phyloP scores from a whole-genome alignment of 805 yeast species.

The Yamadazyma ubonensis region DNA sequence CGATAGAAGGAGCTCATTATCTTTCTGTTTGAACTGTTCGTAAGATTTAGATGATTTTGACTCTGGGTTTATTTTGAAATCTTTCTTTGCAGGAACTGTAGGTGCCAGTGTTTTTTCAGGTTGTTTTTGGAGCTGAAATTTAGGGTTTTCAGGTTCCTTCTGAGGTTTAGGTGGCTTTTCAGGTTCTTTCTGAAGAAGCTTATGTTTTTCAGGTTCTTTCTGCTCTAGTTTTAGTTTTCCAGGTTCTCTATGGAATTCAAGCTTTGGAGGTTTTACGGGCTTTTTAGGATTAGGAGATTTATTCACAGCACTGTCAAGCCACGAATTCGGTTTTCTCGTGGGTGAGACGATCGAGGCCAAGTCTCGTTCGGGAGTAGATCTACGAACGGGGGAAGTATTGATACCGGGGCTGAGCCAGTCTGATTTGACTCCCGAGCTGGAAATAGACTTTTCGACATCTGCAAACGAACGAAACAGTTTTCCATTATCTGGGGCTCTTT shows the following conservation, averaged over 20 bases:
- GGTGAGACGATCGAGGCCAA: constrained; percentile 6
- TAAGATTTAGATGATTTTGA: too few relatives aligned
- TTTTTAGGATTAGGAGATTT: constrained; percentile 7
- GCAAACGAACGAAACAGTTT: constrained; percentile 19
- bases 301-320: constrained; percentile 15
- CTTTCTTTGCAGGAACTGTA: constrained; percentile 1
- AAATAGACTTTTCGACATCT: constrained; percentile 22
- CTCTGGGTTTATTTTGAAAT: too few relatives aligned
- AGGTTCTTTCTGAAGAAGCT: background rate
- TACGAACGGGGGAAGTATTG: background rate
- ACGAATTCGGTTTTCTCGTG: constrained; percentile 3
- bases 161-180: too few relatives aligned
- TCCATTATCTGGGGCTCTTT: background rate
- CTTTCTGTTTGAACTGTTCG: constrained; percentile 21
- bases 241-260: too few relatives aligned
- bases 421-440: constrained; percentile 11
- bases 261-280: constrained; percentile 1
- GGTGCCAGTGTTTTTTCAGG: too few relatives aligned
- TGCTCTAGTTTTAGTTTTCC: too few relatives aligned
- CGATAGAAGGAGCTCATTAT: constrained; percentile 22
- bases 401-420: constrained; percentile 13
- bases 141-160: too few relatives aligned
- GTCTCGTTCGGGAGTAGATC: background rate
- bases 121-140: too few relatives aligned
- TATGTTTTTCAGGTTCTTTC: too few relatives aligned